A percentile compares a stretch with the other conserved stretches of the same genome.
phyloP scores from a whole-genome alignment of 1,284 basidiomycete species.

The Xerocomus amazonicus region DNA sequence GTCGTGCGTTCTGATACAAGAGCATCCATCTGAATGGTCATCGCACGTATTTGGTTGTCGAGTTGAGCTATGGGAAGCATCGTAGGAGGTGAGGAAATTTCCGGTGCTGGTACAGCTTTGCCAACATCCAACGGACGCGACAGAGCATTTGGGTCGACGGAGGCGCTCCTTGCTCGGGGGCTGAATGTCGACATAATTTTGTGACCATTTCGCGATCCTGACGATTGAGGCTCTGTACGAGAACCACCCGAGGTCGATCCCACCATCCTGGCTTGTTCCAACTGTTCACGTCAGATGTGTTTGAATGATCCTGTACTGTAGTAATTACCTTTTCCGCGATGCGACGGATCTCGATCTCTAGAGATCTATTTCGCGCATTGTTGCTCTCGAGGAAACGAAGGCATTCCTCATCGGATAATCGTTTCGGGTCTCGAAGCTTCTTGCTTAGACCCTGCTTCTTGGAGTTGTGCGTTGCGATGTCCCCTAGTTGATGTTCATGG shows the following conservation, averaged over 20 bases:
- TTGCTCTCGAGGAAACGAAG: slow-evolving; percentile 40
- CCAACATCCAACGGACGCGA: slow-evolving; percentile 2
- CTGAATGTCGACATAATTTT: neutral
- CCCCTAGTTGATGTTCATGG: neutral
- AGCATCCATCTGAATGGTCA: slow-evolving; percentile 35
- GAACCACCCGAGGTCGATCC: slow-evolving; percentile 1
- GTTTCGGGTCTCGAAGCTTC: slow-evolving; percentile 13
- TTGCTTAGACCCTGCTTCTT: neutral
- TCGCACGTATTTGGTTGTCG: slow-evolving; percentile 34
- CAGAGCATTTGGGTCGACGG: slow-evolving; percentile 18
- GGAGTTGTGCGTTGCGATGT: neutral
- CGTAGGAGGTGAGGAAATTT: slow-evolving; percentile 4
- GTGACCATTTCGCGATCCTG: neutral
- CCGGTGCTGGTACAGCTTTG: neutral
- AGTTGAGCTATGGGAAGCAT: slow-evolving; percentile 26
- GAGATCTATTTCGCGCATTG: slow-evolving; percentile 38
- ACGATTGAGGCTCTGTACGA: neutral
- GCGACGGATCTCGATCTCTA: slow-evolving; percentile 45
- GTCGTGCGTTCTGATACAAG: slow-evolving; percentile 37
- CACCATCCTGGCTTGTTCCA: slow-evolving; percentile 21
- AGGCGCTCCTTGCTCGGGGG: slow-evolving; percentile 23
- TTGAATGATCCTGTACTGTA: neutral
- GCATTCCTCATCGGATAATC: slow-evolving; percentile 38
- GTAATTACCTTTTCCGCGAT: slow-evolving; percentile 38
- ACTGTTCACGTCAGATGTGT: slow-evolving; percentile 9